Percentiles rank a stretch among this genome's conserved stretches.
Evolutionary conservation across 2,329 filamentous ascomycete species (phyloP).

Genomic region (Blastomyces parvus): DNA sequence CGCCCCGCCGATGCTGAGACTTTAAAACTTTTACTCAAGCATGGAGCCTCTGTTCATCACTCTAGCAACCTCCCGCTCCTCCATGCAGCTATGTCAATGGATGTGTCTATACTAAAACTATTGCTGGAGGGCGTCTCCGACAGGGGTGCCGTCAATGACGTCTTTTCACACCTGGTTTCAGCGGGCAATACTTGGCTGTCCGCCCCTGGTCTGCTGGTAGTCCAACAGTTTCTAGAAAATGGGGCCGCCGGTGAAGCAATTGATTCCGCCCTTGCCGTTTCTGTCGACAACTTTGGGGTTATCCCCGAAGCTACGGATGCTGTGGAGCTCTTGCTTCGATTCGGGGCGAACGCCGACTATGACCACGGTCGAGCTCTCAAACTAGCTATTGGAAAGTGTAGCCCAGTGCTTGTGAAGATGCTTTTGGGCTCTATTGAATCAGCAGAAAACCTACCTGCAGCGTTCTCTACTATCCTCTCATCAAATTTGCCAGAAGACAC

Average conservation of each 20-base stretch:
- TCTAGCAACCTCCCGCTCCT: constrained; percentile 46
- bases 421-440: constrained; percentile 12
- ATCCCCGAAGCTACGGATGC: constrained; percentile 35
- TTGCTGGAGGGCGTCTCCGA: constrained; percentile 14
- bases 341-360: constrained; percentile 43
- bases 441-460: constrained; percentile 42
- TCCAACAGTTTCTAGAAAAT: constrained; percentile 39
- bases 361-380: constrained; percentile 43
- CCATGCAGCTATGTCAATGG: constrained; percentile 15
- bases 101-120: constrained; percentile 12
- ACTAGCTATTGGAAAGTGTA: constrained; percentile 45
- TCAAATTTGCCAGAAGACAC: constrained; percentile 43
- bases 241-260: constrained; percentile 30
- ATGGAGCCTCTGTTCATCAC: constrained; percentile 49
- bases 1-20: constrained; percentile 23
- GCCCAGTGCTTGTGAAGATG: constrained; percentile 33
- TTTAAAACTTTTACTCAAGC: constrained; percentile 42
- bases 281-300: constrained; percentile 37
- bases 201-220: constrained; percentile 41
- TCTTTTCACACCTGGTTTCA: constrained; percentile 13
- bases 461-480: constrained; percentile 50
- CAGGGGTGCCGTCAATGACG: constrained; percentile 11
- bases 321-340: constrained; percentile 29
- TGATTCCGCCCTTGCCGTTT: constrained; percentile 38
- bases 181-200: constrained; percentile 36